Conservation (phyloP, 176 grass and related monocot species). For the Carex myosuroides region DNA sequence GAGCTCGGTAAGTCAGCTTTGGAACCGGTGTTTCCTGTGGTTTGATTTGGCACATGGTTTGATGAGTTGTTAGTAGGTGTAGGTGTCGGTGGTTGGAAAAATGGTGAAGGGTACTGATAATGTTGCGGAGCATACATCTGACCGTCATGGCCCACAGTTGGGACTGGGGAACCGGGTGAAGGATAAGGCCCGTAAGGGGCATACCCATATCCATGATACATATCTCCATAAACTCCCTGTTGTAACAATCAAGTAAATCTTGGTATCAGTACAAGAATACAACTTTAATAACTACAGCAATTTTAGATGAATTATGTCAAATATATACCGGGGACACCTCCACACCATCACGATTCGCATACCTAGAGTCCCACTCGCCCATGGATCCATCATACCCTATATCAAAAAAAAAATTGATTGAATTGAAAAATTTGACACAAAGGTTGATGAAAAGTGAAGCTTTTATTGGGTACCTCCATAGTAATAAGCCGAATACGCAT, state of each 20-base stretch:
- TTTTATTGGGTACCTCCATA: constrained; percentile 40
- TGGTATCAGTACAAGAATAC: not conserved
- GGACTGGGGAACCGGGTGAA: constrained; percentile 65
- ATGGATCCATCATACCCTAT: constrained; percentile 77
- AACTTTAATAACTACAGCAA: not conserved
- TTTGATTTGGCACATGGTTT: constrained; percentile 18
- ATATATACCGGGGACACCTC: constrained; percentile 48
- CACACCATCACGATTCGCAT: constrained; percentile 52
- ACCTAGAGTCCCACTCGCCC: constrained; percentile 76
- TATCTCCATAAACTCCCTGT: constrained; percentile 72
- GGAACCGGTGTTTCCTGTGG: constrained; percentile 28
- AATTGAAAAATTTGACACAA: not conserved
- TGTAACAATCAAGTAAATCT: constrained; percentile 19
- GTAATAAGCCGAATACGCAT: constrained; percentile 49
- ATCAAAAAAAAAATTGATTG: constrained; percentile 6
- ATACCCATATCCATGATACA: constrained; percentile 94
- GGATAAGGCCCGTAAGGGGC: constrained; percentile 65
- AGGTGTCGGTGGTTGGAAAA: constrained; percentile 46
- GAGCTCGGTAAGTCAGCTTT: constrained; percentile 45
- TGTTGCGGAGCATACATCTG: constrained; percentile 71
- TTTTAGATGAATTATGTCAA: not conserved
- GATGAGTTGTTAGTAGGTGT: constrained; percentile 37
- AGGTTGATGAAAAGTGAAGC: not conserved
- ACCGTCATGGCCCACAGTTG: constrained; percentile 53
- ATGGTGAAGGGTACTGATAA: constrained; percentile 70